Percentiles rank a stretch among this genome's conserved stretches.
Evolutionary conservation across 2,329 filamentous ascomycete species (phyloP).

Genomic region (Cordyceps farinosa): DNA sequence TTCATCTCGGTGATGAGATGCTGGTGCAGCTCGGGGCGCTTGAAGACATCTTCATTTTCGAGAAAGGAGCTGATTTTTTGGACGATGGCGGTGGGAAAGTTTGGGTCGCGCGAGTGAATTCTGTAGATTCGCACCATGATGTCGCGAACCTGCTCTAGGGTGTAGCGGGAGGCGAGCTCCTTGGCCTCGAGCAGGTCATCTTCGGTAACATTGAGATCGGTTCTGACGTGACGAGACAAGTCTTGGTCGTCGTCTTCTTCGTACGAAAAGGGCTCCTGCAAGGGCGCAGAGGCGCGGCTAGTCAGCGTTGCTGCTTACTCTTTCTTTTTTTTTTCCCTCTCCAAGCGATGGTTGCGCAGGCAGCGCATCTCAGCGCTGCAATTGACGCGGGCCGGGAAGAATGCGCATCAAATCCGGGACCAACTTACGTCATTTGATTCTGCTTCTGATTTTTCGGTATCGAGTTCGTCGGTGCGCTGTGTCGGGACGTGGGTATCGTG

Average conservation of each 20-base stretch:
- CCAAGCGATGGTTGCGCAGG: not conserved
- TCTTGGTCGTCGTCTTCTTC: slow-evolving; percentile 36
- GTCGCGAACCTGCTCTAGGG: slow-evolving; percentile 40
- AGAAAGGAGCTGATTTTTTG: slow-evolving; percentile 41
- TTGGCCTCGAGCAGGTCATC: slow-evolving; percentile 45
- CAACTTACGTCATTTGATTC: slow-evolving; percentile 12
- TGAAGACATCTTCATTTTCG: slow-evolving; percentile 39
- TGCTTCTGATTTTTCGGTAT: slow-evolving; percentile 15
- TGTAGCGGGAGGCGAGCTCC: slow-evolving; percentile 40
- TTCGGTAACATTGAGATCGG: slow-evolving; percentile 44
- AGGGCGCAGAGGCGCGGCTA: not conserved
- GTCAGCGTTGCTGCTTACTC: slow-evolving; percentile 10
- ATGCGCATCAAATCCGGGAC: not conserved
- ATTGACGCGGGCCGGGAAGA: not conserved
- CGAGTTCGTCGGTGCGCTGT: slow-evolving; percentile 9
- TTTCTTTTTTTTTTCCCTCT: not conserved
- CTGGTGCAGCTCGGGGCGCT: slow-evolving; percentile 44
- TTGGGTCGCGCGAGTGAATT: slow-evolving; percentile 42
- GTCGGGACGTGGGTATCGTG: not conserved
- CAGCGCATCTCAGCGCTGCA: not conserved
- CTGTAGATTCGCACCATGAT: slow-evolving; percentile 40
- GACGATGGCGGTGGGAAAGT: slow-evolving; percentile 39
- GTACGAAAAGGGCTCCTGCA: slow-evolving; percentile 37
- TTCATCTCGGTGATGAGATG: slow-evolving; percentile 52
- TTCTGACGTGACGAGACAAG: slow-evolving; percentile 23